phyloP scores from a whole-genome alignment of 768 basidiomycete genomes.

The Macrolepiota dolichaula region DNA sequence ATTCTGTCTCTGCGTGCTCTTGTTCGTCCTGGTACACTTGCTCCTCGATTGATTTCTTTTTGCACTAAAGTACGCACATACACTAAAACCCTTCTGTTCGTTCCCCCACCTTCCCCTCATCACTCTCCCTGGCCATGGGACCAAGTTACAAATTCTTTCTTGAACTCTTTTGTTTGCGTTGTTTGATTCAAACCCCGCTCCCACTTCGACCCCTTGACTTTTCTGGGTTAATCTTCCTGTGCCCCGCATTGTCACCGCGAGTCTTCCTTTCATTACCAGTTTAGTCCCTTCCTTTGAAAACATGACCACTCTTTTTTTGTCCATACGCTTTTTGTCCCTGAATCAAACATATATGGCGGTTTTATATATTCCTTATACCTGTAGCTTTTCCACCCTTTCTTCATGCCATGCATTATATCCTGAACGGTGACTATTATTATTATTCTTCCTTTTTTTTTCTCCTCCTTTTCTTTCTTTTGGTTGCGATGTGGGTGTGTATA shows the following conservation, averaged over 20 bases:
- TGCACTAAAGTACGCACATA: constrained; percentile 10
- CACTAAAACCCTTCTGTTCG: background rate
- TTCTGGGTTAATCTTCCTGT: background rate
- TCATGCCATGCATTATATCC: constrained; percentile 12
- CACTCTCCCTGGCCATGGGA: constrained; percentile 8
- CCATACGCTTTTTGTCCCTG: background rate
- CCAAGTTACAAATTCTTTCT: constrained; percentile 1
- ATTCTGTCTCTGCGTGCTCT: background rate
- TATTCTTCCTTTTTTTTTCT: constrained; percentile 8
- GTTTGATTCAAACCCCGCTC: constrained; percentile 1
- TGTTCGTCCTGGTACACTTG: background rate
- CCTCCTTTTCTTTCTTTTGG: background rate
- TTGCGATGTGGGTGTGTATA: constrained; percentile 5
- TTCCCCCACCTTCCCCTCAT: background rate
- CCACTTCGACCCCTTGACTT: background rate
- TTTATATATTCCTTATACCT: constrained; percentile 9
- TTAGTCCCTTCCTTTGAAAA: constrained; percentile 11
- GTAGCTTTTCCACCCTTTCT: constrained; percentile 1
- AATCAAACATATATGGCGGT: constrained; percentile 9
- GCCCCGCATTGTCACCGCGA: constrained; percentile 7
- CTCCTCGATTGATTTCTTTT: background rate
- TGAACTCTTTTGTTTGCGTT: constrained; percentile 11
- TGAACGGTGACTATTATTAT: constrained; percentile 12
- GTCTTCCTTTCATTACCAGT: constrained; percentile 11
- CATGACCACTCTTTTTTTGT: constrained; percentile 6